phyloP scores from a whole-genome alignment of 192 early-diverging fungal species.

The Physocladia obscura region DNA sequence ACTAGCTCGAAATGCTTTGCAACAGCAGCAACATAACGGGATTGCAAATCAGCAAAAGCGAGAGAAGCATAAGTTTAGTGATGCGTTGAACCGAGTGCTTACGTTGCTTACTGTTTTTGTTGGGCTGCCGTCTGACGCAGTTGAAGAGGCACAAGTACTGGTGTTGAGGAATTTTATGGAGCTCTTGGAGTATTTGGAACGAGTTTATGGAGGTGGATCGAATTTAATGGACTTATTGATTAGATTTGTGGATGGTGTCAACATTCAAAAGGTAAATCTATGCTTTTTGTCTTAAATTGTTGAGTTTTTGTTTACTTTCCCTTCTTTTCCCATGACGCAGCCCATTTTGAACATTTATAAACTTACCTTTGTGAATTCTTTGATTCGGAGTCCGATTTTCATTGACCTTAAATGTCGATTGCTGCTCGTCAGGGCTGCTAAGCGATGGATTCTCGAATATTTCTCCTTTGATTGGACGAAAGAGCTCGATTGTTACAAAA shows the following conservation, averaged over 20 bases:
- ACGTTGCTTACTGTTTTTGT: constrained; percentile 3
- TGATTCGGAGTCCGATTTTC: constrained; percentile 42
- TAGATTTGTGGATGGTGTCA: constrained; percentile 37
- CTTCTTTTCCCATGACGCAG: no score
- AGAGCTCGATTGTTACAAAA: constrained; percentile 16
- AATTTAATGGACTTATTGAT: constrained; percentile 35
- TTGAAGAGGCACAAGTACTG: constrained; percentile 61
- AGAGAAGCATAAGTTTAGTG: background rate
- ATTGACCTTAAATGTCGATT: constrained; percentile 32
- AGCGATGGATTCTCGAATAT: constrained; percentile 43
- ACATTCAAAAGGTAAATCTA: constrained; percentile 17
- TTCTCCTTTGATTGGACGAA: constrained; percentile 20
- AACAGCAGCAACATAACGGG: background rate
- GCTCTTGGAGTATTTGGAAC: constrained; percentile 43
- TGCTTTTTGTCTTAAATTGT: background rate
- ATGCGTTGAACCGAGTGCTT: background rate
- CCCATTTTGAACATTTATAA: constrained; percentile 35
- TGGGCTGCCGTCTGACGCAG: background rate
- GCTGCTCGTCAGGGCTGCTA: constrained; percentile 29
- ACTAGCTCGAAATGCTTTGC: background rate
- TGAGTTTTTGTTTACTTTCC: no score
- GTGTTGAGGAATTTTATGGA: constrained; percentile 45
- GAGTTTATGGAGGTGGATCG: constrained; percentile 24
- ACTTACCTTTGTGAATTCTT: constrained; percentile 37
- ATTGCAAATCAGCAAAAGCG: no score